A percentile compares a stretch with the other conserved stretches of the same genome.
phyloP scores from a whole-genome alignment of 345 rosid genomes.

The Moringa oleifera region DNA sequence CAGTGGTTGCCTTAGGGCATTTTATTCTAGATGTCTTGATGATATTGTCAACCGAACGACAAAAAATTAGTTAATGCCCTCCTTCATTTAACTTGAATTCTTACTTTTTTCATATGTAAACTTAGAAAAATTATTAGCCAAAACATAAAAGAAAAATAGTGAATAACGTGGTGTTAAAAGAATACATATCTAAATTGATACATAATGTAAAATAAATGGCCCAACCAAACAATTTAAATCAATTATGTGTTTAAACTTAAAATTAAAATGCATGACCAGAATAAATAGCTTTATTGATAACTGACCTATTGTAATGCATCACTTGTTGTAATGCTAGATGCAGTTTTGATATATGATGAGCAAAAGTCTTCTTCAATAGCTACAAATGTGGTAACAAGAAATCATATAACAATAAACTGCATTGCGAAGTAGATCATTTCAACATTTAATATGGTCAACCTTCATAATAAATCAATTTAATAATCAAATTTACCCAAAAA shows the following conservation, averaged over 20 bases:
- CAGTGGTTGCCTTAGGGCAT: too few species aligned
- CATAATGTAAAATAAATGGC: background rate
- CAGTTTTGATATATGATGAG: slow-evolving; percentile 61
- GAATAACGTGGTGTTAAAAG: background rate
- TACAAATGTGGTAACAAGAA: slow-evolving; percentile 40
- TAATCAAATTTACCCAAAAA: background rate
- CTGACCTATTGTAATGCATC: slow-evolving; percentile 66
- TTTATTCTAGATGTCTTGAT: too few species aligned
- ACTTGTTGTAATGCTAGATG: slow-evolving; percentile 61
- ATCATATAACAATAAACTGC: slow-evolving; percentile 25
- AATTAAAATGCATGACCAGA: background rate
- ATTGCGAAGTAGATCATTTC: slow-evolving; percentile 16
- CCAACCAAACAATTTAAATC: background rate
- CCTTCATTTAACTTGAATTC: too few species aligned
- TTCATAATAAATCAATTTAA: background rate
- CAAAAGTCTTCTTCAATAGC: slow-evolving; percentile 72
- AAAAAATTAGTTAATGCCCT: too few species aligned
- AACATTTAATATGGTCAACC: slow-evolving; percentile 7
- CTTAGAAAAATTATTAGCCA: background rate
- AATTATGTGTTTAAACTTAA: background rate
- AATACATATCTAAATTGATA: too few species aligned
- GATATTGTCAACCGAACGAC: too few species aligned
- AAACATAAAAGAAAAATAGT: too few species aligned
- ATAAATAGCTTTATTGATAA: slow-evolving; percentile 13
- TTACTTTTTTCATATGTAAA: too few species aligned